These are phyloP conservation scores for Rosa hybrid DNA, from an alignment of 331 rosid genomes.

Conservation along the genomic window DNA sequence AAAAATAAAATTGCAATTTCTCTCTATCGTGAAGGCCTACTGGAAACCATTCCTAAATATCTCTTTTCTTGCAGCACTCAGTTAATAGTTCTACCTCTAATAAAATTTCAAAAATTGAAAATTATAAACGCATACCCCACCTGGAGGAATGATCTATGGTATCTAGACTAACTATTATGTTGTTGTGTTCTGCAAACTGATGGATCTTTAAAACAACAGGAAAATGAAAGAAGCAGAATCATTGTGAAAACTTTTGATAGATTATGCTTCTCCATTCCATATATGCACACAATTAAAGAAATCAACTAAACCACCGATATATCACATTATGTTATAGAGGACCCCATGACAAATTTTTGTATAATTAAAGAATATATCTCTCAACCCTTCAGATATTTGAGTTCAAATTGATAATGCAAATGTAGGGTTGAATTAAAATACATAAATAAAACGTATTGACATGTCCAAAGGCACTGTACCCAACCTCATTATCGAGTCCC, in stretches of 20 bases:
- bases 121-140: background rate
- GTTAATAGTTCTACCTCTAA: background rate
- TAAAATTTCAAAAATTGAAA: background rate
- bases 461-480: conserved; percentile 17
- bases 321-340: background rate
- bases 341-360: background rate
- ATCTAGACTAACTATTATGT: background rate
- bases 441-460: background rate
- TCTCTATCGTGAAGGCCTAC: background rate
- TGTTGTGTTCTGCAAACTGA: background rate
- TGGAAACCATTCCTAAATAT: background rate
- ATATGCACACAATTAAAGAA: background rate
- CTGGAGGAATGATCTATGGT: background rate
- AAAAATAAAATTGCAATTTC: background rate
- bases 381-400: background rate
- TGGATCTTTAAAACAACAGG: background rate
- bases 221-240: background rate
- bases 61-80: background rate
- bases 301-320: background rate
- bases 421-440: background rate
- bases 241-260: background rate
- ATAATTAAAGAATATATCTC: background rate
- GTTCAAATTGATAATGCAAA: background rate
- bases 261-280: background rate
- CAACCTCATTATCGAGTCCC: conserved; percentile 71